These are phyloP conservation scores for Mucor lusitanicus DNA, from an alignment of 371 early-diverging fungal species.

Conservation along the genomic window DNA sequence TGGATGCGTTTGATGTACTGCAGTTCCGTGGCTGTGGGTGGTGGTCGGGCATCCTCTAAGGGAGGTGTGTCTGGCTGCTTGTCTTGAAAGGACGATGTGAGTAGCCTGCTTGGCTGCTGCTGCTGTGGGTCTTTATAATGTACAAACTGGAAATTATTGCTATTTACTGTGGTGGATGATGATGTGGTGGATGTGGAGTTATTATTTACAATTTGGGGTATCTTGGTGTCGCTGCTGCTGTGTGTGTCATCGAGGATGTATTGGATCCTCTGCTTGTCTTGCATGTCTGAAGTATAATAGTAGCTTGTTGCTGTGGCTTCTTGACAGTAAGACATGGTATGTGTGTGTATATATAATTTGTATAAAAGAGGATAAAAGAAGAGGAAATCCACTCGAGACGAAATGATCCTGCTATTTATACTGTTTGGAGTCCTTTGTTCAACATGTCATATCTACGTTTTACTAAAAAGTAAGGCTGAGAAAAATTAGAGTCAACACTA, in stretches of 20 bases:
- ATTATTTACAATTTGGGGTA: background rate
- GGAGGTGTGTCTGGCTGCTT: background rate
- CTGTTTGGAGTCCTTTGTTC: background rate
- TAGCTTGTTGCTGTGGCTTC: background rate
- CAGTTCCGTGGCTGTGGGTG: slow-evolving; percentile 14
- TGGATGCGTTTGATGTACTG: slow-evolving; percentile 25
- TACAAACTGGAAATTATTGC: background rate
- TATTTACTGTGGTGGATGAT: background rate
- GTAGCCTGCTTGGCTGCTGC: background rate
- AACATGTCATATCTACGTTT: slow-evolving; percentile 1
- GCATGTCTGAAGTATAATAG: background rate
- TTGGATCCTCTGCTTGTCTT: slow-evolving; percentile 8
- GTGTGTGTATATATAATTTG: background rate
- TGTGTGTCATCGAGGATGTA: slow-evolving; percentile 5
- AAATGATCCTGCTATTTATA: background rate
- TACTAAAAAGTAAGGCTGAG: background rate
- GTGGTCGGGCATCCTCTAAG: slow-evolving; percentile 2
- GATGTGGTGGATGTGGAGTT: background rate
- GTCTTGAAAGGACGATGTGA: slow-evolving; percentile 3
- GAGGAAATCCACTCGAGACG: background rate
- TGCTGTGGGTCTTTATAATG: background rate
- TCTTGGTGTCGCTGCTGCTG: background rate
- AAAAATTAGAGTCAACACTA: background rate
- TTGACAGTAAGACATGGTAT: slow-evolving; percentile 1
- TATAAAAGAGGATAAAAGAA: background rate